Base-by-base conservation (phyloP, 257 asterid genomes). In the Solanum piurae region DNA sequence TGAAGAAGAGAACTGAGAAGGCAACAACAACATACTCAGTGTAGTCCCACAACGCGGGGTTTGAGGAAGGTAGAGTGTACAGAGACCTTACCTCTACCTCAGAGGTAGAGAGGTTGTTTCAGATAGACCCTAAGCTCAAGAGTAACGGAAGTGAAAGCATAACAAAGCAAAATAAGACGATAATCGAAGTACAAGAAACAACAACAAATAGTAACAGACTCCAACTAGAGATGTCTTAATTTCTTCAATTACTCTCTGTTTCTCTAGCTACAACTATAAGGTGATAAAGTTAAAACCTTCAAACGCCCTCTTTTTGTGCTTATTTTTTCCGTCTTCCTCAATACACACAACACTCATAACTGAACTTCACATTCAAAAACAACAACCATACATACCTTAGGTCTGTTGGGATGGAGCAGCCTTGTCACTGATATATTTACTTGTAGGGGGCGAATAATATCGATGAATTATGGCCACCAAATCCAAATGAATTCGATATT, bases 381-480 rank as follows among this genome's bases (percentile, higher is more conserved):
- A 80, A 80, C 3, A 80, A 29, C 16, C 42, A 1, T 46, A 29
- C 42, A 46, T 44, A 80, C 85, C 85, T 80, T 27, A 16, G 66
- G 64, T 7, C 2, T 21, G 83, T 37, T 68, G 76, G 27, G 64
- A 49, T 72, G 66, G 33, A 62, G 27, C 13, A 44, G 52, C 62
- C 25, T 71, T 5, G 52, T 16, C 69, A 38, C 60, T 14, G 33
- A 58, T 58, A 71, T 49, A 12, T 77, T 46, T 87, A 82, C 87
- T 87, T 87, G 87, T 87, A 87, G 1, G 89, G 89, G 6, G 89
- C 87, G 16, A 87, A 87, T 58, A 87, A 80, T 80, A 87, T 82
- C 25, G 89, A 87, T 20, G 89, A 87, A 76, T 87, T 87, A 37
- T 87, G 89, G 66, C 89, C 89, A 9, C 89, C 89, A 82, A 87